Percentiles rank a stretch among this genome's conserved stretches.
phyloP scores from a whole-genome alignment of 176 grass and related monocot genomes.

The Pontederia paniculata region DNA sequence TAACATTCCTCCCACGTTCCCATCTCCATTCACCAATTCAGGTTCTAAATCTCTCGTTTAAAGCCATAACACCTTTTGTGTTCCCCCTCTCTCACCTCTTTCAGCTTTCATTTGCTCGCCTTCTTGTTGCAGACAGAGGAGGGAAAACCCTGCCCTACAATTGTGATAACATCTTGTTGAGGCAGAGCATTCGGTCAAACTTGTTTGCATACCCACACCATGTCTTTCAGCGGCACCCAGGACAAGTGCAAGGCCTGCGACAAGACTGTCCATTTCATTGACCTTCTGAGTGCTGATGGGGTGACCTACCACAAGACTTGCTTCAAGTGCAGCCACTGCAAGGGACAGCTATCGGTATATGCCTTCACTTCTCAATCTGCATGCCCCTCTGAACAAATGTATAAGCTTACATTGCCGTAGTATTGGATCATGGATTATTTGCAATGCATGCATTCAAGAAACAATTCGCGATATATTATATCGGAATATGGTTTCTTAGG shows the following conservation, averaged over 20 bases:
- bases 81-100: not conserved
- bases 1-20: conserved; percentile 42
- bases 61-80: not conserved
- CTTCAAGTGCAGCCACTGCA: conserved; percentile 10
- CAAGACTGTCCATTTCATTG: not conserved
- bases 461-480: too few relatives aligned
- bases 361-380: not conserved
- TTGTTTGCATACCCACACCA: conserved; percentile 20
- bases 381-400: not conserved
- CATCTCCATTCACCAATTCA: conserved; percentile 17
- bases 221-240: conserved; percentile 94
- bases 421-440: not conserved
- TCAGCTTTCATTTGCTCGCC: not conserved
- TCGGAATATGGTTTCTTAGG: too few relatives aligned
- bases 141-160: not conserved
- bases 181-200: not conserved
- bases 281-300: not conserved
- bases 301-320: conserved; percentile 1
- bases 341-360: conserved; percentile 70
- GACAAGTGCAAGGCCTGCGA: conserved; percentile 86
- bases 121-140: not conserved
- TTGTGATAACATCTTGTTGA: not conserved
- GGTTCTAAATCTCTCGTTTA: conserved; percentile 5
- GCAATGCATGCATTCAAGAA: too few relatives aligned
- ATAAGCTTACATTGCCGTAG: not conserved